Conservation (phyloP, 306 rosid genomes). For the Cyamopsis tetragonoloba region DNA sequence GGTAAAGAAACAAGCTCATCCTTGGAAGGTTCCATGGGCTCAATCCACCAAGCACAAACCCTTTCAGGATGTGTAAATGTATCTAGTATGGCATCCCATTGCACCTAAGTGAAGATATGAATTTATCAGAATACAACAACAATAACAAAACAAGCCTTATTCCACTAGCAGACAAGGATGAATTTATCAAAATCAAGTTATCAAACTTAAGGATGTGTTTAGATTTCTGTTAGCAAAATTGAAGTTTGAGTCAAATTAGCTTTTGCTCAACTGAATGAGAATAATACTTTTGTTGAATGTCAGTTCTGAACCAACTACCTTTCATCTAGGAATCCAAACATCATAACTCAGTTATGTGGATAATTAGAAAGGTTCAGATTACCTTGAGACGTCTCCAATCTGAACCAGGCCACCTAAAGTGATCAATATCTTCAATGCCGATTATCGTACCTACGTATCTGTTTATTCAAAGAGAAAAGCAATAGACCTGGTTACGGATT, state of each 20-base stretch:
- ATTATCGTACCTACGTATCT: constrained; percentile 54
- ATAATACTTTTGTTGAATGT: no score
- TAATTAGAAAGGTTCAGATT: constrained; percentile 5
- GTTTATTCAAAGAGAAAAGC: constrained; percentile 17
- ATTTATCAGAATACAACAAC: not conserved
- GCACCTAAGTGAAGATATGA: constrained; percentile 42
- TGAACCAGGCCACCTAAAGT: constrained; percentile 60
- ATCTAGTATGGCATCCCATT: constrained; percentile 47
- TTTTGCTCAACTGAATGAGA: no score
- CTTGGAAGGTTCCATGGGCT: constrained; percentile 27
- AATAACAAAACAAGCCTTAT: no score
- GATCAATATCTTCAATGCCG: constrained; percentile 49
- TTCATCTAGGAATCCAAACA: no score
- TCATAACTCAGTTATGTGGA: no score
- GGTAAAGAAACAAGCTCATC: constrained; percentile 2
- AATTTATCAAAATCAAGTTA: no score
- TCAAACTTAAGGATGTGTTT: no score
- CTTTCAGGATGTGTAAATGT: constrained; percentile 38
- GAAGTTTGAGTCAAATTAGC: no score
- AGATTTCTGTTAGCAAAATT: no score
- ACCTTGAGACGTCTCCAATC: constrained; percentile 75
- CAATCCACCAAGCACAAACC: constrained; percentile 70
- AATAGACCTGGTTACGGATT: constrained; percentile 3
- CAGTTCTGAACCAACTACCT: no score
- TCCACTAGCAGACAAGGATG: not conserved